These are phyloP conservation scores for Misopates orontium DNA, from an alignment of 257 asterid genomes.

Conservation along the genomic window DNA sequence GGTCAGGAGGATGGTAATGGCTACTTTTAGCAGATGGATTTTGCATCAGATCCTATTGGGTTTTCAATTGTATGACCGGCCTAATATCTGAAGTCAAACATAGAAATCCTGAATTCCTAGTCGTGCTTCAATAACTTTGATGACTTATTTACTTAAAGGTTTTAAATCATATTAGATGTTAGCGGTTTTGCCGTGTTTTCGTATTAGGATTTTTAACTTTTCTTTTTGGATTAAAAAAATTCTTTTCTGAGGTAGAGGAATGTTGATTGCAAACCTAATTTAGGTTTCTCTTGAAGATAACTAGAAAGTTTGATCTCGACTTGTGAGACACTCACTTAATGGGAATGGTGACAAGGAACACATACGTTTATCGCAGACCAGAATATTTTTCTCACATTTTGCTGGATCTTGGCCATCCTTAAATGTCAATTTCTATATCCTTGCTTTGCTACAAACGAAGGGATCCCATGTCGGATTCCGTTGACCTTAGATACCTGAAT, in stretches of 20 bases:
- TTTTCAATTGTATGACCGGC: constrained; percentile 5
- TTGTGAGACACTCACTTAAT: constrained; percentile 6
- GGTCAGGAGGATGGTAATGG: constrained; percentile 14
- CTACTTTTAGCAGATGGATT: constrained; percentile 14
- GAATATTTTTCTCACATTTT: constrained; percentile 12
- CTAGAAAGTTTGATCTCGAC: constrained; percentile 23
- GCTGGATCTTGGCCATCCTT: constrained; percentile 10
- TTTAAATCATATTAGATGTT: not conserved
- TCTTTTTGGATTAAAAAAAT: constrained; percentile 10
- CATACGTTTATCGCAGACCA: constrained; percentile 2
- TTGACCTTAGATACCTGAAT: constrained; percentile 9
- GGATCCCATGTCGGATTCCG: constrained; percentile 10
- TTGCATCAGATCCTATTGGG: constrained; percentile 19
- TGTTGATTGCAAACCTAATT: constrained; percentile 3
- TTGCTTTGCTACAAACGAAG: constrained; percentile 22
- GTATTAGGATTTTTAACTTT: not conserved
- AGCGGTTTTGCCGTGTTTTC: not conserved
- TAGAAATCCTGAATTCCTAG: constrained; percentile 19
- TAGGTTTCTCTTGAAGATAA: constrained; percentile 5
- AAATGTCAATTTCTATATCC: constrained; percentile 7
- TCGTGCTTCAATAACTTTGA: constrained; percentile 17
- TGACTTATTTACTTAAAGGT: not conserved
- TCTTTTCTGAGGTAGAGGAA: constrained; percentile 8
- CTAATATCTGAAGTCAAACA: not conserved
- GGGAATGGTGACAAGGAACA: constrained; percentile 4